Evolutionary conservation across 495 filamentous ascomycete genomes (phyloP), one percentile per base, ranked within the genome.

Genomic region (Podospora pseudopauciseta): DNA sequence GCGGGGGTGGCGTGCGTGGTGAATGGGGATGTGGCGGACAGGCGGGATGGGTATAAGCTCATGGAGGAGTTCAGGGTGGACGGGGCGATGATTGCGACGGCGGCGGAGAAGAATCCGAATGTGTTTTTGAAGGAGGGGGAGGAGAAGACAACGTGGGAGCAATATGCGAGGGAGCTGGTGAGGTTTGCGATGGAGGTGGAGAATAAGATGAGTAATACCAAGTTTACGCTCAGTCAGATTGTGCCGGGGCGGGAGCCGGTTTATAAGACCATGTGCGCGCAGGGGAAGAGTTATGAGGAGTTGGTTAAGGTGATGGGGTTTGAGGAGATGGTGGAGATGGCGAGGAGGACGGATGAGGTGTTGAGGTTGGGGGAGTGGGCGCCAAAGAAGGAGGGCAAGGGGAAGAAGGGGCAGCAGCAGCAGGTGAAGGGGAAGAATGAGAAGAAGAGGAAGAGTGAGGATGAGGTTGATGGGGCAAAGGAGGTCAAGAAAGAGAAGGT

Each of bases 81-180:
- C 72, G 95, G 94, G 16, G 94, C 91, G 60, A 99, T 99, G 95
- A 97, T 99, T 73, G 96, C 95, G 13, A 94, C 91, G 3, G 84
- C 90, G 6, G 95, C 95, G 0, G 95, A 98, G 81, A 81, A 87
- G 67, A 98, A 99, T 71, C 86, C 92, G 20, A 94, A 91, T 58
- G 90, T 89, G 67, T 99, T 98, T 81, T 85, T 90, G 39, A 70
- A 82, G 2, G 77, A 84, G 32, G 86, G 81, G 0, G 86, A 90
- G 32, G 91, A 91, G 2, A 89, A 90, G 2, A 72, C 89, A 18
- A 79, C 84, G 0, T 98, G 94, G 94, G 75, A 79, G 54, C 89
- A 93, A 23, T 86, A 95, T 2, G 92, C 90, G 2, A 80, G 86
- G 67, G 84, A 88, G 65, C 97, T 97, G 74, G 67, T 97, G 60